Evolutionary conservation across 73 alveolate species (phyloP), one percentile per base, ranked within the genome.

Genomic region (Uronychia setigera): DNA sequence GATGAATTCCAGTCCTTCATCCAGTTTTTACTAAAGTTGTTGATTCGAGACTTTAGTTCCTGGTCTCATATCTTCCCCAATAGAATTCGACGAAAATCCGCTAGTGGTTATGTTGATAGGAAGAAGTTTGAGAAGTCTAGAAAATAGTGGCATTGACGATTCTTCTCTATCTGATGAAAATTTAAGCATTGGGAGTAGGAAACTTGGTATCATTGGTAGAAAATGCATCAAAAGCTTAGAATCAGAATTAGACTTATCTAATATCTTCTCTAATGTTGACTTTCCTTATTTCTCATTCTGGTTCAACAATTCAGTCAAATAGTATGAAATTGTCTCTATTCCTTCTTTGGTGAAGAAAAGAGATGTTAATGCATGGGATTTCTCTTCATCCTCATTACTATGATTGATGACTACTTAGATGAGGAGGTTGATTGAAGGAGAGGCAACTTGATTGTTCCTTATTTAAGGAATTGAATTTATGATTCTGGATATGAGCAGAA

Each of bases 1-100:
- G 29, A 92, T 85, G 85, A 89, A 88, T 26, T 79, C 77, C 31
- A 82, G 74, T 13, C 95, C 97, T 80, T 88, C 86, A 19, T 74
- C 79, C 25, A 80, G 83, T 31, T 83, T 35, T 25, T 35, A 46
- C 79, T 87, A 25, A 25, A 89, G 76, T 29, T 34, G 60, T 5
- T 26, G 58, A 74, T 60, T 77, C 28, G 27, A 0, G 9, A 5
- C 19, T 1, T 77, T 76, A 29, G 58, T 0, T 28, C 77, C 82
- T 35, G n/a, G 29, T 60, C 32, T 14, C 9, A 34, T 31, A 27
- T 27, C 27, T 27, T n/a, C 76, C 13, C 35, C 81, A 11, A 59
- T 14, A 30, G 80, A 57, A 0, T 77, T 76, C 26, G 81, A 11
- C 5, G 67, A 46, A 19, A 46, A 46, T 5, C 67, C 67, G 19